Conservation (phyloP, 2,329 filamentous ascomycete genomes). For the Fusarium sp. region DNA sequence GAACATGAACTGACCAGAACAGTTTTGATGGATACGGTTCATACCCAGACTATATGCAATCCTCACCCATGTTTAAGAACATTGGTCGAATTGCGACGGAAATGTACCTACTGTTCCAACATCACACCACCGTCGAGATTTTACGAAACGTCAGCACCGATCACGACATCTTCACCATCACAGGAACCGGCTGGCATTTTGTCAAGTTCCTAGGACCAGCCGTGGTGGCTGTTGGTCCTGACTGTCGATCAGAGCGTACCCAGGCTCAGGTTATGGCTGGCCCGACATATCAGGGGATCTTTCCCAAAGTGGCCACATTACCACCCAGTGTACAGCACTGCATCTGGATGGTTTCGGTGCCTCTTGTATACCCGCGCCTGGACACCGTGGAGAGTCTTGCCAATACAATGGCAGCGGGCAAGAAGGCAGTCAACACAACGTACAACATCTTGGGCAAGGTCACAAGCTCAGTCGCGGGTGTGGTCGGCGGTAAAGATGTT, state of each 20-base stretch:
- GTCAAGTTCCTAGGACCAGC: constrained; percentile 95
- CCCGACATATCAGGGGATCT: constrained; percentile 96
- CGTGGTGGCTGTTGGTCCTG: constrained; percentile 89
- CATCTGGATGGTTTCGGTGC: constrained; percentile 95
- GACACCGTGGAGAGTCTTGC: constrained; percentile 94
- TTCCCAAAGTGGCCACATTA: constrained; percentile 92
- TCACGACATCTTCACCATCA: constrained; percentile 94
- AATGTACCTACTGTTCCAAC: constrained; percentile 98
- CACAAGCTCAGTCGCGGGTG: constrained; percentile 93
- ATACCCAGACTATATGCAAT: constrained; percentile 98
- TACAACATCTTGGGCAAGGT: constrained; percentile 98
- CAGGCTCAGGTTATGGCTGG: constrained; percentile 94
- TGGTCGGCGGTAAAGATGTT: constrained; percentile 94
- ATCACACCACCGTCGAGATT: constrained; percentile 95
- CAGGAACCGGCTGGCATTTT: constrained; percentile 98
- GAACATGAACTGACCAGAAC: constrained; percentile 28
- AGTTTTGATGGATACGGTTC: constrained; percentile 98
- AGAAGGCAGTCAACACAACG: constrained; percentile 95
- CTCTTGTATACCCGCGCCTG: constrained; percentile 89
- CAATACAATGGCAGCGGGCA: constrained; percentile 92
- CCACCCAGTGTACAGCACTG: constrained; percentile 96
- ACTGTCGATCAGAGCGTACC: constrained; percentile 92
- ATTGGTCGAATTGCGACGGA: constrained; percentile 95
- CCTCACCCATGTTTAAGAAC: constrained; percentile 97
- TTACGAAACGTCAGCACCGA: constrained; percentile 91